Conservation (phyloP, 371 early-diverging fungal species). For the Mortierella sp. region DNA sequence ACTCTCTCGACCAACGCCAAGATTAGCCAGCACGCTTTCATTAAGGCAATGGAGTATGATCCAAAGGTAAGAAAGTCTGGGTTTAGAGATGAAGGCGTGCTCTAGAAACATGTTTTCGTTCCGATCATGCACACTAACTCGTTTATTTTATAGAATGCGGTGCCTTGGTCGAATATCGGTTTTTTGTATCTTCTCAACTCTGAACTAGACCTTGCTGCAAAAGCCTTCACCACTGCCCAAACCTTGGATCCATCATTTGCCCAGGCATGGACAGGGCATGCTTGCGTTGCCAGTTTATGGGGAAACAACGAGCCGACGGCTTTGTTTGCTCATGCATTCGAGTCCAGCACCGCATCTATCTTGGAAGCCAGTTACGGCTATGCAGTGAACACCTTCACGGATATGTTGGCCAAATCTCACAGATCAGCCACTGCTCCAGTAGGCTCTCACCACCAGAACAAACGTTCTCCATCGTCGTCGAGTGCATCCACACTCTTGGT, state of each 20-base stretch:
- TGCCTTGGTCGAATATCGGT: conserved; percentile 88
- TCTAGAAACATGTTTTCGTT: no score
- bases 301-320: conserved; percentile 65
- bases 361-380: conserved; percentile 79
- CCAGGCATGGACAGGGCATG: conserved; percentile 89
- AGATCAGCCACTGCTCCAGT: conserved; percentile 12
- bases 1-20: conserved; percentile 62
- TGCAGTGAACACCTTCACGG: conserved; percentile 67
- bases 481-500: conserved; percentile 49
- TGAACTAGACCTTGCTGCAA: conserved; percentile 83
- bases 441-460: background rate
- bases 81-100: no score
- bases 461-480: conserved; percentile 6
- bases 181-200: conserved; percentile 78
- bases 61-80: conserved; percentile 59
- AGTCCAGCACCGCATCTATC: conserved; percentile 64
- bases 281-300: conserved; percentile 73
- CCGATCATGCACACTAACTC: no score
- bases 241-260: conserved; percentile 84
- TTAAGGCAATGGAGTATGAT: conserved; percentile 80
- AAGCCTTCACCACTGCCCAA: conserved; percentile 81
- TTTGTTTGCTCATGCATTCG: conserved; percentile 82
- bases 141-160: conserved; percentile 59
- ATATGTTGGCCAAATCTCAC: conserved; percentile 33
- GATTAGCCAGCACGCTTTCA: conserved; percentile 87